Evolutionary conservation across 2,329 filamentous ascomycete genomes (phyloP).

Genomic region (Xylariaceae sp.): DNA sequence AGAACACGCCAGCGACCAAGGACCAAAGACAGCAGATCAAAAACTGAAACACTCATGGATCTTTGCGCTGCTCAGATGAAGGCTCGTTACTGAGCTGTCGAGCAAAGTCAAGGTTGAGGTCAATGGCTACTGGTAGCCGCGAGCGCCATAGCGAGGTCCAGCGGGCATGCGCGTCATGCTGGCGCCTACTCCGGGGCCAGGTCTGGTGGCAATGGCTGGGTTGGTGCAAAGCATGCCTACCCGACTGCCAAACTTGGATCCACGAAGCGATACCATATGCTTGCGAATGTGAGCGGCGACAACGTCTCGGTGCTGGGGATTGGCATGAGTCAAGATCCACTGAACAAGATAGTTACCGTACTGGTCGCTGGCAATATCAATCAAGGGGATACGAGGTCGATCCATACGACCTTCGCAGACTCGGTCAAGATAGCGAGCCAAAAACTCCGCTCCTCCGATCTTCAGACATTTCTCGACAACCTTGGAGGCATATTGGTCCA

Average conservation of each 20-base stretch:
- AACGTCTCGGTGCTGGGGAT: slow-evolving; percentile 83
- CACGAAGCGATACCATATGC: slow-evolving; percentile 98
- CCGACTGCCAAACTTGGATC: slow-evolving; percentile 96
- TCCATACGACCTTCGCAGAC: slow-evolving; percentile 90
- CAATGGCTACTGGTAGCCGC: slow-evolving; percentile 52
- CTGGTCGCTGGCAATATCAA: slow-evolving; percentile 97
- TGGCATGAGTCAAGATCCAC: slow-evolving; percentile 89
- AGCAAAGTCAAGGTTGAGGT: slow-evolving; percentile 9
- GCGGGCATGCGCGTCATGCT: slow-evolving; percentile 60
- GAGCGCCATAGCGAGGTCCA: slow-evolving; percentile 55
- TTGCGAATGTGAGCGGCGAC: slow-evolving; percentile 94
- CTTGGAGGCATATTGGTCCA: slow-evolving; percentile 98
- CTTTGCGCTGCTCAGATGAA: not conserved
- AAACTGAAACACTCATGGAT: too few relatives aligned
- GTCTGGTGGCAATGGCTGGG: slow-evolving; percentile 82
- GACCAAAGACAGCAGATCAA: not conserved
- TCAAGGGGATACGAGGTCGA: slow-evolving; percentile 91
- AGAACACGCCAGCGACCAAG: not conserved
- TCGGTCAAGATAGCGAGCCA: slow-evolving; percentile 87
- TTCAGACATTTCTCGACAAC: slow-evolving; percentile 99
- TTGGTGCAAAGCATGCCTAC: slow-evolving; percentile 99
- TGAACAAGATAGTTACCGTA: slow-evolving; percentile 99
- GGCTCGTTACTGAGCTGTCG: not conserved
- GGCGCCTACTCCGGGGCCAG: slow-evolving; percentile 76
- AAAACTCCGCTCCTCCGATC: slow-evolving; percentile 86